phyloP scores from a whole-genome alignment of 148 eudicot genomes.

The Silene conica region DNA sequence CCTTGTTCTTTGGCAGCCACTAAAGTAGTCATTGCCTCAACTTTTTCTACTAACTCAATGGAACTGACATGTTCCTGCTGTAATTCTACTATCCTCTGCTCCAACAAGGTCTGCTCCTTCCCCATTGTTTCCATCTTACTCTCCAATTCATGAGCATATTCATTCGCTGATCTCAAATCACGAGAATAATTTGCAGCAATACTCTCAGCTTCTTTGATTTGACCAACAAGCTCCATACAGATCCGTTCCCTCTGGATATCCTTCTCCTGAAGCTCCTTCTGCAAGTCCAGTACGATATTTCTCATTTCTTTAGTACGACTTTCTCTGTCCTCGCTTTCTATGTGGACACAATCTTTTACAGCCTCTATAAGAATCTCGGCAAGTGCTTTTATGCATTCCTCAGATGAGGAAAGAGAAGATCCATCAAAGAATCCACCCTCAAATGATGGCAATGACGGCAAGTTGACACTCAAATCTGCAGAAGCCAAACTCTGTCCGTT shows the following conservation, averaged over 20 bases:
- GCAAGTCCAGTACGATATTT: slow-evolving; percentile 48
- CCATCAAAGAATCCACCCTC: slow-evolving; percentile 32
- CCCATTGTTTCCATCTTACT: slow-evolving; percentile 37
- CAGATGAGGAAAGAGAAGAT: slow-evolving; percentile 30
- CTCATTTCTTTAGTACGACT: slow-evolving; percentile 59
- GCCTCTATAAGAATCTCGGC: slow-evolving; percentile 41
- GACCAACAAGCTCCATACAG: slow-evolving; percentile 73
- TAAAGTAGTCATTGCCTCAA: slow-evolving; percentile 40
- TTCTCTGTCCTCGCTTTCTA: slow-evolving; percentile 41
- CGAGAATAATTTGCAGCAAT: slow-evolving; percentile 49
- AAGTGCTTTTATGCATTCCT: slow-evolving; percentile 38
- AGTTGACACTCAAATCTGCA: slow-evolving; percentile 29
- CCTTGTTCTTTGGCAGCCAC: slow-evolving; percentile 86
- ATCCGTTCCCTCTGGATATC: slow-evolving; percentile 70
- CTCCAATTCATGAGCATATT: slow-evolving; percentile 47
- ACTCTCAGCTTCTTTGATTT: slow-evolving; percentile 78
- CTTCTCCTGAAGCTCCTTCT: slow-evolving; percentile 85
- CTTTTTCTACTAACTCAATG: slow-evolving; percentile 51
- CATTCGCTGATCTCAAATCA: slow-evolving; percentile 54
- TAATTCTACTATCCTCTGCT: slow-evolving; percentile 52
- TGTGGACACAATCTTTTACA: slow-evolving; percentile 43
- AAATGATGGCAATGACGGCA: slow-evolving; percentile 32
- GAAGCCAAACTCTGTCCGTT: slow-evolving; percentile 37
- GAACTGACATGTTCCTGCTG: slow-evolving; percentile 42
- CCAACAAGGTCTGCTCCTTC: slow-evolving; percentile 46